A percentile compares a stretch with the other conserved stretches of the same genome.
Evolutionary conservation across 23 red algal species (phyloP).

Genomic region (Agarophyton chilense): DNA sequence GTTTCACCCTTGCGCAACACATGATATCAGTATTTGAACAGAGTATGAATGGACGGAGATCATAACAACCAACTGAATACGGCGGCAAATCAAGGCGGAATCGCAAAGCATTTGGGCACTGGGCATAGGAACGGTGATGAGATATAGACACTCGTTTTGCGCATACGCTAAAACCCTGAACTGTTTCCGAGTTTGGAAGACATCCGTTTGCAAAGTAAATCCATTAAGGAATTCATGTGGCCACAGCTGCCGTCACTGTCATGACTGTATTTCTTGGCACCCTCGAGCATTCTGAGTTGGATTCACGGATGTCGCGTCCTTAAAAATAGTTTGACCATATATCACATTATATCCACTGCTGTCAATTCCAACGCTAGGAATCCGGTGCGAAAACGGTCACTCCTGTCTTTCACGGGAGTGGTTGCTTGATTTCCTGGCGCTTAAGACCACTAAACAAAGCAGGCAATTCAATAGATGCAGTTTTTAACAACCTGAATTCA

Average conservation of each 20-base stretch:
- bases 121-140: background rate
- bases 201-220: background rate
- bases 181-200: background rate
- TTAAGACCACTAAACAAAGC: background rate
- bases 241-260: background rate
- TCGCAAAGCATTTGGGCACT: background rate
- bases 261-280: background rate
- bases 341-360: too few relatives aligned
- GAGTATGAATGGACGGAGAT: background rate
- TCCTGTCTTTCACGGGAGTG: background rate
- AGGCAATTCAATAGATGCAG: background rate
- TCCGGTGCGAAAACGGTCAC: background rate
- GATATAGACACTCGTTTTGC: background rate
- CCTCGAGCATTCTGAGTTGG: background rate
- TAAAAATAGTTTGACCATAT: background rate
- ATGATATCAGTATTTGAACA: conserved; percentile 69
- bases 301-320: background rate
- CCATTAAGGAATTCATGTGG: background rate
- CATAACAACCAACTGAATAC: background rate
- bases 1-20: conserved; percentile 78
- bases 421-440: background rate
- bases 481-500: background rate
- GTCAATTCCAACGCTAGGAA: background rate
- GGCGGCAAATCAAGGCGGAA: background rate
- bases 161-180: background rate